A percentile compares a stretch with the other conserved stretches of the same genome.
Evolutionary conservation across 1,284 basidiomycete species (phyloP).

Genomic region (Tilletia walkeri): DNA sequence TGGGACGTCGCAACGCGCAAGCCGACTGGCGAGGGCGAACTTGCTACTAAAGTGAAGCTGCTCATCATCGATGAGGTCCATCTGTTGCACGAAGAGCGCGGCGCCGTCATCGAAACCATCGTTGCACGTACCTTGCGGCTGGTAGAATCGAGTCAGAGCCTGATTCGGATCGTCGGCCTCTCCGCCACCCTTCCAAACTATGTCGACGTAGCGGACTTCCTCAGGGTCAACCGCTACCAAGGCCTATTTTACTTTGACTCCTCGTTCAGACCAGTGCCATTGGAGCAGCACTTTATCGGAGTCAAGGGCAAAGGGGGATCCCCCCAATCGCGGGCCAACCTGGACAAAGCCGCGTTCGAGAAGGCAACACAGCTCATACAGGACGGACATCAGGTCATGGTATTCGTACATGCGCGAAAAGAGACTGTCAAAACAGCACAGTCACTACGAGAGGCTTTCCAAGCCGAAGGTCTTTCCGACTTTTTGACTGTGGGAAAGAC

Average conservation of each 20-base stretch:
- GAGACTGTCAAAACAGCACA: constrained; percentile 93
- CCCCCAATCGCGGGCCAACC: constrained; percentile 72
- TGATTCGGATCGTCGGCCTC: constrained; percentile 97
- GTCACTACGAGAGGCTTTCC: constrained; percentile 77
- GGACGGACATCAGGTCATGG: constrained; percentile 87
- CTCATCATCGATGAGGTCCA: constrained; percentile 99
- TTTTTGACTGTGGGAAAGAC: constrained; percentile 61
- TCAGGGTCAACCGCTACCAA: constrained; percentile 80
- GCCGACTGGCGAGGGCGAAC: constrained; percentile 90
- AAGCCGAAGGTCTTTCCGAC: constrained; percentile 70
- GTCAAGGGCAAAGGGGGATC: constrained; percentile 87
- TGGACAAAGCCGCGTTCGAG: constrained; percentile 85
- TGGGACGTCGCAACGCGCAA: constrained; percentile 99
- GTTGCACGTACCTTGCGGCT: constrained; percentile 92
- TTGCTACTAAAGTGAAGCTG: constrained; percentile 80
- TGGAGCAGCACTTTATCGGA: constrained; percentile 97
- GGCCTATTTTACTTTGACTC: constrained; percentile 99
- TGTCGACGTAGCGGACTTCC: constrained; percentile 91
- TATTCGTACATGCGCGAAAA: constrained; percentile 97
- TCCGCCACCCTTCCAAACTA: constrained; percentile 98
- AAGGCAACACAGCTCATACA: constrained; percentile 61
- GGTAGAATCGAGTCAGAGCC: constrained; percentile 90
- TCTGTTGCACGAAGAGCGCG: constrained; percentile 93
- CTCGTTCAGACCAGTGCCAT: constrained; percentile 91
- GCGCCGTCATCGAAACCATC: constrained; percentile 97